Conservation (phyloP, 2,329 filamentous ascomycete genomes). For the Colletotrichum gigasporum region DNA sequence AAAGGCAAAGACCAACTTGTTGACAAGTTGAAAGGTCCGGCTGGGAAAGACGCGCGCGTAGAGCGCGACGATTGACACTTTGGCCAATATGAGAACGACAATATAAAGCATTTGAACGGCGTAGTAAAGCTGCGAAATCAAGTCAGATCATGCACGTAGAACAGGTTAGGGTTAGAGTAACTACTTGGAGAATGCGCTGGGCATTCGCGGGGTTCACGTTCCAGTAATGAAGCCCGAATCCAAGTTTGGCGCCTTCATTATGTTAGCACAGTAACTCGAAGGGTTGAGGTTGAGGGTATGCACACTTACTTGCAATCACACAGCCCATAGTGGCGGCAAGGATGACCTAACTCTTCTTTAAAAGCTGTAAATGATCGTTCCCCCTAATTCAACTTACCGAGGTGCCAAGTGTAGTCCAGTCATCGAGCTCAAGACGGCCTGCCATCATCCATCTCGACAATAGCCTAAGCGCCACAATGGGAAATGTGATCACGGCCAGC, state of each 20-base stretch:
- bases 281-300: no score
- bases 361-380: no score
- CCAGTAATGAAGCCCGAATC: constrained; percentile 37
- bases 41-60: constrained; percentile 34
- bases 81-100: constrained; percentile 34
- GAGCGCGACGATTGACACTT: constrained; percentile 37
- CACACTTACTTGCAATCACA: constrained; percentile 13
- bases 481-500: constrained; percentile 5
- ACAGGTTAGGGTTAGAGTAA: accelerated
- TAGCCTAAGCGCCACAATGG: constrained; percentile 12
- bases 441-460: background rate
- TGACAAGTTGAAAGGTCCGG: constrained; percentile 29
- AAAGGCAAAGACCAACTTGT: constrained; percentile 19
- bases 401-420: constrained; percentile 16
- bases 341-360: background rate
- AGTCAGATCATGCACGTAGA: background rate
- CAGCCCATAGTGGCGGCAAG: background rate
- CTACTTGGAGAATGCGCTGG: constrained; percentile 18
- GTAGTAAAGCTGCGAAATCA: constrained; percentile 22
- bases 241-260: background rate
- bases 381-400: constrained; percentile 10
- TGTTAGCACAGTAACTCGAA: background rate
- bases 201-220: constrained; percentile 30
- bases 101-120: constrained; percentile 36
- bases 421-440: constrained; percentile 1